Base-by-base conservation (phyloP, 2,329 filamentous ascomycete genomes). In the Neopestalotiopsis clavispora region DNA sequence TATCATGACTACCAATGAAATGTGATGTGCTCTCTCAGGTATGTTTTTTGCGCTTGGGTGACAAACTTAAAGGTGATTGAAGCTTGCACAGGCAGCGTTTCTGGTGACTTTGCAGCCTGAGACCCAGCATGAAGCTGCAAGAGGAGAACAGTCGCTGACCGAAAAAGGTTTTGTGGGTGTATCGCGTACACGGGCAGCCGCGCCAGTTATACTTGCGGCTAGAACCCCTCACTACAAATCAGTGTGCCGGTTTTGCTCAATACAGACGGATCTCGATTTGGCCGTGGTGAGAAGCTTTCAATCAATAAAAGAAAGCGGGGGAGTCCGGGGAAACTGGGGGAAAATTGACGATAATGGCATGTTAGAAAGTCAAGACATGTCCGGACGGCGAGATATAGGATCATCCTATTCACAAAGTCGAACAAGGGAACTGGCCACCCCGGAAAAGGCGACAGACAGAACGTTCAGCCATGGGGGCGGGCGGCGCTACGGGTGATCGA, bases 401-500 rank as follows among this genome's bases (percentile, higher is more conserved):
- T 52, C 45, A 52, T 52, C 17, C 9, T n/a, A 38, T 38, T 38
- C 34, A 38, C 45, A 52, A 17, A 52, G 45, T 52, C 45, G 45
- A 49, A 20, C 17, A 20, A 52, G 17, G 45, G 45, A 52, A 52
- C 45, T 52, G 45, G 45, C 45, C 45, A 52, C 45, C 45, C 45
- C 45, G 45, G 45, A 52, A 52, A 52, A 52, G 9, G 45, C n/a
- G 45, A 52, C 45, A 52, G 45, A n/a, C 17, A 52, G 45, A 52
- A 52, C 45, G 45, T 52, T 52, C 45, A 52, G 45, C 45, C 45
- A 52, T 52, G 45, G 17, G 45, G 45, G 45, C 45, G 45, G 45
- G 9, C 45, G 34, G 59, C 57, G 30, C 57, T 62, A 62, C 59
- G 59, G 59, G 59, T 34, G 59, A 62, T 34, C 59, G 45, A 52